Base-by-base conservation (phyloP, 257 asterid genomes). In the Capsicum baccatum region DNA sequence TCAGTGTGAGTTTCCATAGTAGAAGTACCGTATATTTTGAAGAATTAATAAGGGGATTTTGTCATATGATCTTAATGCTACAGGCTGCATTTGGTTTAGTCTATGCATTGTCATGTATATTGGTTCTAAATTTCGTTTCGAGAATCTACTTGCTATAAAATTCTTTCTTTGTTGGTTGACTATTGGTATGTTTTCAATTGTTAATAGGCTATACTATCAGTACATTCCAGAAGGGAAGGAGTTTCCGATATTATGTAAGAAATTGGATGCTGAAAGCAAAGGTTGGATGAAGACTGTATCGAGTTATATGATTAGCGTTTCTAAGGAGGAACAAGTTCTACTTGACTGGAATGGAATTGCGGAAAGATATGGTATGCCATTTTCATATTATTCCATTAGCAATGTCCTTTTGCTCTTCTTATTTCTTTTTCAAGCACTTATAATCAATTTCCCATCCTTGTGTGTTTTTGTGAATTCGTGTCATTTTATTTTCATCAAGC, bases 261-360 rank as follows among this genome's bases (percentile, higher is more conserved):
- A 90, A 88, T 85, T 88, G 74, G 91, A 91, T 66, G 73, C 50
- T 80, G 92, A 86, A 81, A 87, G 82, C 54, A 87, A 86, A 80
- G 90, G 91, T 84, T 94, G 93, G 98, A 80, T 83, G 83, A 87
- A 83, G 83, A 83, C 71, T 21, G 56, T 89, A 33, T 86, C 91
- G 74, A 86, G 74, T 84, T 87, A 84, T 88, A 86, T 87, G 87
- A 81, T 58, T 52, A 88, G 91, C 79, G 91, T 88, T 87, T 82
- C 60, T 82, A 86, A 80, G 44, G 57, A 82, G 86, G 97, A 92
- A 74, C 92, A 94, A 79, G 88, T 95, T 86, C 87, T 96, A 89
- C 98, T 94, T 17, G 97, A 96, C 86, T 96, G 98, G 98, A 96
- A 96, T 86, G 97, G 92, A 83, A 91, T 94, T 79, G 97, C 98